These are phyloP conservation scores for Echium plantagineum DNA, from an alignment of 257 asterid genomes.

Conservation along the genomic window DNA sequence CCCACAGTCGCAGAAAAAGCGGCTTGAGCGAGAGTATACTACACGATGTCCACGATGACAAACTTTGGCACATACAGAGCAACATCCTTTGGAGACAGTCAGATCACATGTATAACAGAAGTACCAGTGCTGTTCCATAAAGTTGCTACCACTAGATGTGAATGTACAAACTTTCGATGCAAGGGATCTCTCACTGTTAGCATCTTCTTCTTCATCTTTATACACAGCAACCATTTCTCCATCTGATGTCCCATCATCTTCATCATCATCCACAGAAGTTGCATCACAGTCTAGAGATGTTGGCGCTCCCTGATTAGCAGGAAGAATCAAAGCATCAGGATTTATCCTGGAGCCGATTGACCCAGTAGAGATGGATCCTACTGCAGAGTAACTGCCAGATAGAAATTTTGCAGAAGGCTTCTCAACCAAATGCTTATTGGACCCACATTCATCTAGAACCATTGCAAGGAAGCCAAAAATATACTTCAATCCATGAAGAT, in stretches of 20 bases:
- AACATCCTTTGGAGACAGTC: conserved; percentile 95
- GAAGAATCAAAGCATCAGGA: conserved; percentile 51
- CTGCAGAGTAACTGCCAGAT: conserved; percentile 42
- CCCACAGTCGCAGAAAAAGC: conserved; percentile 98
- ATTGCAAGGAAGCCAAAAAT: conserved; percentile 63
- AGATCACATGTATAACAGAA: conserved; percentile 97
- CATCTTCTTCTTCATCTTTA: conserved; percentile 93
- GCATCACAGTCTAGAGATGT: conserved; percentile 82
- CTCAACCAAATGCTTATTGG: conserved; percentile 34
- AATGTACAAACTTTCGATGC: conserved; percentile 97
- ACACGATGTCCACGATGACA: conserved; percentile 99
- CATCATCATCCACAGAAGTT: conserved; percentile 92
- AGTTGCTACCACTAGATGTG: conserved; percentile 98
- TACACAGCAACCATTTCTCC: conserved; percentile 93
- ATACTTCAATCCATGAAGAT: conserved; percentile 73
- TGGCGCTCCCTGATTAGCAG: conserved; percentile 65
- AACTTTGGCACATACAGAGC: conserved; percentile 98
- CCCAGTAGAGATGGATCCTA: conserved; percentile 46
- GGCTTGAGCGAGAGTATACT: conserved; percentile 96
- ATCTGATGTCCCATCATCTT: conserved; percentile 99
- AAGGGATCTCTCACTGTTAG: conserved; percentile 76
- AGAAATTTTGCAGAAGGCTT: conserved; percentile 43
- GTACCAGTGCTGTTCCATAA: conserved; percentile 99
- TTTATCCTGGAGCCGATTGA: conserved; percentile 59
- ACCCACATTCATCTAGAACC: conserved; percentile 53